phyloP scores from a whole-genome alignment of 1,139 yeast species.

The Schwanniomyces etchellsii region DNA sequence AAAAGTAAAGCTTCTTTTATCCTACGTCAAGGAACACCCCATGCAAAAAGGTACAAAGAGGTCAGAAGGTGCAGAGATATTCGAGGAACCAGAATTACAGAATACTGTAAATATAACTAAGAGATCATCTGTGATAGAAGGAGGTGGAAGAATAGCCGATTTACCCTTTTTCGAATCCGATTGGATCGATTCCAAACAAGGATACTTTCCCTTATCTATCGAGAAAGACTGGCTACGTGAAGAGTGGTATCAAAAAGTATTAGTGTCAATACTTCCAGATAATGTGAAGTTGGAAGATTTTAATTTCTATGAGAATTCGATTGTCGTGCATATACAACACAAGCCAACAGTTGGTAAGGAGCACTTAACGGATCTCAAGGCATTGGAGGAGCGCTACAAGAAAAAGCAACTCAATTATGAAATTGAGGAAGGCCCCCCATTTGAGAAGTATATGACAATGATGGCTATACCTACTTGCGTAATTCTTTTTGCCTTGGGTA shows the following conservation, averaged over 20 bases:
- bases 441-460: conserved; percentile 62
- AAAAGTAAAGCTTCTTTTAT: conserved; percentile 62
- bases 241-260: conserved; percentile 41
- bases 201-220: conserved; percentile 57
- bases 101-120: conserved; percentile 10
- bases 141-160: conserved; percentile 34
- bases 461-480: conserved; percentile 70
- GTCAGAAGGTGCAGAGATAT: conserved; percentile 14
- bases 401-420: conserved; percentile 38
- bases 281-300: conserved; percentile 61
- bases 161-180: conserved; percentile 61
- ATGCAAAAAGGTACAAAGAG: conserved; percentile 53
- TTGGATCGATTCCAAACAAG: conserved; percentile 64
- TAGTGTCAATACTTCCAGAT: conserved; percentile 70
- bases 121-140: conserved; percentile 32
- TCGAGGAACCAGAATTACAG: conserved; percentile 1
- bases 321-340: conserved; percentile 49
- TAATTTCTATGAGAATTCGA: conserved; percentile 44
- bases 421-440: conserved; percentile 52
- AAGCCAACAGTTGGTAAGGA: conserved; percentile 59
- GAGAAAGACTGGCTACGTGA: conserved; percentile 53
- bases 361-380: conserved; percentile 47
- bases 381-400: conserved; percentile 30
- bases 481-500: conserved; percentile 50
- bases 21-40: conserved; percentile 53